Percentiles rank a stretch among this genome's conserved stretches.
phyloP scores from a whole-genome alignment of 2,329 filamentous ascomycete genomes.

The Didymella lethalis region DNA sequence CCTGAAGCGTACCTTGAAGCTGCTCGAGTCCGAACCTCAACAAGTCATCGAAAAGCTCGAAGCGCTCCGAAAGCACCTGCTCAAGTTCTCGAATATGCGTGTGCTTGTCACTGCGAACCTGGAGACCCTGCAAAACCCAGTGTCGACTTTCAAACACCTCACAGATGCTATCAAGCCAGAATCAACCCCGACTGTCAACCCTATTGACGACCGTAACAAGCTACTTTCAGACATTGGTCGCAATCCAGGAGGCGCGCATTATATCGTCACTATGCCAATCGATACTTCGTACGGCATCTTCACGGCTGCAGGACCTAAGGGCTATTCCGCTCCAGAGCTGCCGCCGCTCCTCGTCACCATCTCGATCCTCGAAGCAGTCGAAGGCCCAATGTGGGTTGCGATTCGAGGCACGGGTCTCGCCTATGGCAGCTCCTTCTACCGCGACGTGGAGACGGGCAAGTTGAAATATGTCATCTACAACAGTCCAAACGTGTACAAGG shows the following conservation, averaged over 20 bases:
- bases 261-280: constrained; percentile 88
- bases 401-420: constrained; percentile 93
- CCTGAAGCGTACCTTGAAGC: constrained; percentile 81
- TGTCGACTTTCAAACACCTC: constrained; percentile 77
- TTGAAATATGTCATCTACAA: constrained; percentile 88
- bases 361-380: constrained; percentile 89
- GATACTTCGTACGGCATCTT: constrained; percentile 90
- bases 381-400: constrained; percentile 92
- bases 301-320: constrained; percentile 75
- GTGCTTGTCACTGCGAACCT: constrained; percentile 85
- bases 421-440: constrained; percentile 83
- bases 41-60: constrained; percentile 80
- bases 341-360: constrained; percentile 88
- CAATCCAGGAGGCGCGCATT: constrained; percentile 75
- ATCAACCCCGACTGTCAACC: constrained; percentile 64
- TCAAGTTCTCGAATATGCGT: constrained; percentile 85
- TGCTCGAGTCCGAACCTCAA: constrained; percentile 78
- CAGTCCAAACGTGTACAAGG: constrained; percentile 87
- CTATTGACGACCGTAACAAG: constrained; percentile 73
- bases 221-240: constrained; percentile 79
- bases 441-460: constrained; percentile 79
- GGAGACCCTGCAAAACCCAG: constrained; percentile 74
- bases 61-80: constrained; percentile 75
- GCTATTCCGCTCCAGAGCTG: constrained; percentile 77
- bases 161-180: constrained; percentile 59